Conservation (phyloP, 495 filamentous ascomycete species). For the Podospora sp. region DNA sequence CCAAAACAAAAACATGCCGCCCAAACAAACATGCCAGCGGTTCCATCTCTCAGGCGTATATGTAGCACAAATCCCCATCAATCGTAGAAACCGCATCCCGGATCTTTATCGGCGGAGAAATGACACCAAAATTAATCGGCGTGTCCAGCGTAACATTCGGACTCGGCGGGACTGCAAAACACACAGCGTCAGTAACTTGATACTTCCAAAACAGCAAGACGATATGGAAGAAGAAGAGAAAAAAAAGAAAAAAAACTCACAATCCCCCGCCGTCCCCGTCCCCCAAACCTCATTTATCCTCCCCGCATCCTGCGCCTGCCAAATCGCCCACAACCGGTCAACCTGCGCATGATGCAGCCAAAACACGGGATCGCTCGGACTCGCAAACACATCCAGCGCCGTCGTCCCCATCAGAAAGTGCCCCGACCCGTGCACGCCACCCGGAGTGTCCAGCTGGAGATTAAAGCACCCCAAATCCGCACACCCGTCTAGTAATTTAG, state of each 20-base stretch:
- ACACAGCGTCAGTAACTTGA: not conserved
- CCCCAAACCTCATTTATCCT: not conserved
- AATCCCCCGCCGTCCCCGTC: constrained; percentile 12
- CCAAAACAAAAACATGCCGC: too few relatives aligned
- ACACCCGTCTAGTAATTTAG: not conserved
- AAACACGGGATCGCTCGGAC: constrained; percentile 6
- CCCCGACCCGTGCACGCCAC: not conserved
- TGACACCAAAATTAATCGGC: constrained; percentile 14
- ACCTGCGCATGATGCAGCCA: constrained; percentile 6
- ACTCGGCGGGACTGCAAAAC: constrained; percentile 11
- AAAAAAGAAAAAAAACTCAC: too few relatives aligned
- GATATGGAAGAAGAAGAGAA: not conserved
- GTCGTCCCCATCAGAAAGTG: constrained; percentile 4
- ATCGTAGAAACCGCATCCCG: constrained; percentile 20
- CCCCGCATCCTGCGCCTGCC: not conserved
- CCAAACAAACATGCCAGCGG: too few relatives aligned
- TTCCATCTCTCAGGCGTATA: constrained; percentile 24
- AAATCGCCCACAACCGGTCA: constrained; percentile 11
- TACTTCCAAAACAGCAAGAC: not conserved
- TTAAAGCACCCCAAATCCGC: not conserved
- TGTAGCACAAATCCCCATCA: constrained; percentile 19
- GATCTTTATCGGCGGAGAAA: not conserved
- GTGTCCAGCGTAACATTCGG: constrained; percentile 22
- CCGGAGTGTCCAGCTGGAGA: not conserved
- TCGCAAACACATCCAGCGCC: not conserved